Percentiles rank a stretch among this genome's conserved stretches.
Conservation (phyloP, 768 basidiomycete genomes). For the Hypholoma sublateritium region DNA sequence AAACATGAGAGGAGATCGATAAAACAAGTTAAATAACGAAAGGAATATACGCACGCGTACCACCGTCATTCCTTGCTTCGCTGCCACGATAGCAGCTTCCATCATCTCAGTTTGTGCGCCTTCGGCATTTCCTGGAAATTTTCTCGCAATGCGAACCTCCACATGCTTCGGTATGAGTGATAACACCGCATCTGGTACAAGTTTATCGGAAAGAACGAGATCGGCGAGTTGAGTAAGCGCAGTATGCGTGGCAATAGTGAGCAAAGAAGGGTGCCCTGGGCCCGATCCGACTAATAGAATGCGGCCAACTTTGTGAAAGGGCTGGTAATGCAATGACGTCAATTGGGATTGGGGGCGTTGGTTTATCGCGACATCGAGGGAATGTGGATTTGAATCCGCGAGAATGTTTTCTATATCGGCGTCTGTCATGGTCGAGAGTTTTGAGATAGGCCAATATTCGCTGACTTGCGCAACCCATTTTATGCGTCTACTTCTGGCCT, state of each 20-base stretch:
- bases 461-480: constrained; percentile 95
- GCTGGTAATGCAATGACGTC: constrained; percentile 33
- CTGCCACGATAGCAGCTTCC: constrained; percentile 86
- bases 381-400: constrained; percentile 31
- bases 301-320: constrained; percentile 48
- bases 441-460: constrained; percentile 91
- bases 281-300: constrained; percentile 94
- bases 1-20: constrained; percentile 9
- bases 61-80: constrained; percentile 76
- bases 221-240: constrained; percentile 80
- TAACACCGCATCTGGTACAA: constrained; percentile 88
- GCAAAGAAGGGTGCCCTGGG: constrained; percentile 90
- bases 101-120: constrained; percentile 94
- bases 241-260: constrained; percentile 84
- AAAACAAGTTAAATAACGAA: constrained; percentile 5
- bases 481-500: constrained; percentile 66
- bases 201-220: constrained; percentile 92
- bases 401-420: constrained; percentile 69
- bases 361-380: constrained; percentile 8
- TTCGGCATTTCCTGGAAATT: constrained; percentile 97
- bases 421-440: constrained; percentile 66
- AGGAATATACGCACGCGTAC: constrained; percentile 62
- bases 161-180: constrained; percentile 74
- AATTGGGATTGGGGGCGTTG: constrained; percentile 12
- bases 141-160: constrained; percentile 86